A percentile compares a stretch with the other conserved stretches of the same genome.
phyloP scores from a whole-genome alignment of 148 eudicot species.

The Chenopodium suecicum region DNA sequence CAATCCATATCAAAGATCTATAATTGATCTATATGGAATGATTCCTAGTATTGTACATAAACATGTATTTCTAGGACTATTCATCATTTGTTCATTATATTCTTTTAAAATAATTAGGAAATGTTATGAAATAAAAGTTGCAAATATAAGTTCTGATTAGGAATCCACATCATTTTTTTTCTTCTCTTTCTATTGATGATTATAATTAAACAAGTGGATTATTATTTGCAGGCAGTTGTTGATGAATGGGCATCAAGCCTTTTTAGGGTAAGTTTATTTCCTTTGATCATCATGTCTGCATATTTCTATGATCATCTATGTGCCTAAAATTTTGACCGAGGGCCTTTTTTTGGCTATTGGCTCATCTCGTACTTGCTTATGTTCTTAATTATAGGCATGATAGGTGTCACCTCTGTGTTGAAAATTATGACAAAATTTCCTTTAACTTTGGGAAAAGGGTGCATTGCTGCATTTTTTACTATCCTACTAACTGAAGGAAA shows the following conservation, averaged over 20 bases:
- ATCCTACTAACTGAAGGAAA: background rate
- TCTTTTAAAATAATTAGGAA: background rate
- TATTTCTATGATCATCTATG: background rate
- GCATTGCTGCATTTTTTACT: background rate
- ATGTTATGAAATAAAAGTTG: background rate
- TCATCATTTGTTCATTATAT: background rate
- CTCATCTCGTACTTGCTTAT: background rate
- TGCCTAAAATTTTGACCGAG: background rate
- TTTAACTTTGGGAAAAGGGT: background rate
- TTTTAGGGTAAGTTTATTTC: conserved; percentile 64
- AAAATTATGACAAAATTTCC: background rate
- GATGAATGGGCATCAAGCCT: conserved; percentile 99
- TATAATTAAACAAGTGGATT: background rate
- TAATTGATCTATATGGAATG: background rate
- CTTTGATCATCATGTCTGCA: conserved; percentile 5
- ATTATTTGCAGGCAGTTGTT: conserved; percentile 72
- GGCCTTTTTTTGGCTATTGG: background rate
- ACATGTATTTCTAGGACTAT: background rate
- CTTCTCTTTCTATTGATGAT: background rate
- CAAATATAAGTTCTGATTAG: background rate
- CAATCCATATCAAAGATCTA: background rate
- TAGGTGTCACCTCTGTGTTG: background rate
- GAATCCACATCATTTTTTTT: background rate
- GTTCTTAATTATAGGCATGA: background rate
- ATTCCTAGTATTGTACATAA: background rate